Evolutionary conservation across 495 filamentous ascomycete species (phyloP).

Genomic region (Delitschia confertaspora): DNA sequence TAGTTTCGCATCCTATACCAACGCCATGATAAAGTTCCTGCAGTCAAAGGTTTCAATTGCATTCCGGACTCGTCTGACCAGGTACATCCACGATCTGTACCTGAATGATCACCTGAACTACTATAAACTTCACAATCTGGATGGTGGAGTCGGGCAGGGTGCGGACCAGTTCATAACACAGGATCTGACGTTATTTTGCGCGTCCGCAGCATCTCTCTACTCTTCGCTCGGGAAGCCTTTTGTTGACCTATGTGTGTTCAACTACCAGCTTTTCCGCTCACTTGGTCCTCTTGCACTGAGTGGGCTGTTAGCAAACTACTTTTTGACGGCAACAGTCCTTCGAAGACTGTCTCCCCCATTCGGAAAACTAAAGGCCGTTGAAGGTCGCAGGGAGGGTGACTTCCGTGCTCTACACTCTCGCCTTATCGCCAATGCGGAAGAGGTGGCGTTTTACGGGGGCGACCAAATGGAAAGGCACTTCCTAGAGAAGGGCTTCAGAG

Average conservation of each 20-base stretch:
- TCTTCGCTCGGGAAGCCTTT: constrained; percentile 94
- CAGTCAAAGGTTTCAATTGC: constrained; percentile 97
- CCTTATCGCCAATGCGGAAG: constrained; percentile 93
- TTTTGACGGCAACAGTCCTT: constrained; percentile 80
- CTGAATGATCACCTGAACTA: constrained; percentile 90
- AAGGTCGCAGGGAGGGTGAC: constrained; percentile 87
- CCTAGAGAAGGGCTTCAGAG: constrained; percentile 80
- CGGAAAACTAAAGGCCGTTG: constrained; percentile 89
- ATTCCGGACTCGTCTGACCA: constrained; percentile 88
- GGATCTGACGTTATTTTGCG: constrained; percentile 90
- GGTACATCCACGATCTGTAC: constrained; percentile 97
- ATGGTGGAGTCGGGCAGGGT: constrained; percentile 84
- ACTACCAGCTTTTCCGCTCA: constrained; percentile 89
- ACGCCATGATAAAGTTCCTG: constrained; percentile 96
- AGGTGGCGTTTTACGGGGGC: constrained; percentile 97
- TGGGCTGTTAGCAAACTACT: constrained; percentile 83
- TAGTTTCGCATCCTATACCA: constrained; percentile 77
- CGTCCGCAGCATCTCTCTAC: constrained; percentile 83
- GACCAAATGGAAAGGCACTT: constrained; percentile 87
- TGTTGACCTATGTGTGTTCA: constrained; percentile 92
- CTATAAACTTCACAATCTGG: constrained; percentile 89
- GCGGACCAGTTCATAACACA: constrained; percentile 98
- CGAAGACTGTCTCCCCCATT: constrained; percentile 86
- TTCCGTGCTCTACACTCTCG: constrained; percentile 84
- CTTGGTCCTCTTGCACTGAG: constrained; percentile 81